Base-by-base conservation (phyloP, 768 basidiomycete genomes). In the Podaxis pistillaris region DNA sequence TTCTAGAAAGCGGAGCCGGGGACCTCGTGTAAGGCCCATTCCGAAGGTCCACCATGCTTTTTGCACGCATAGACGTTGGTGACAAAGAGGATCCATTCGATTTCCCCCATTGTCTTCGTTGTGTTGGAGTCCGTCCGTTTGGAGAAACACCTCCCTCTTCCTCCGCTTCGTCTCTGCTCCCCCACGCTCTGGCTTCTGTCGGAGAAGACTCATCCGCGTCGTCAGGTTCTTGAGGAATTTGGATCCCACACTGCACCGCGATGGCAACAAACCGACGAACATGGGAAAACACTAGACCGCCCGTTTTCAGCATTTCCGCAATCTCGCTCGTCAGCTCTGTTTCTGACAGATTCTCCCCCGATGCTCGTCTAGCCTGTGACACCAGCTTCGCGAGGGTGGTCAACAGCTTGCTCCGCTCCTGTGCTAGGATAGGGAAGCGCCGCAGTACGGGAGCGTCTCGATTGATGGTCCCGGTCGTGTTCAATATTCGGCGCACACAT, bases 401-500 rank as follows among this genome's bases (percentile, higher is more conserved):
- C 28, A 98, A 77, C 58, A 99, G 88, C 40, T 86, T 82, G 70
- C 93, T 91, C 47, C 96, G 87, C 69, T 93, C 91, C 60, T 87
- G 82, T 3, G 86, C 86, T 40, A 99, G 81, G 3, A 79, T 63
- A 0, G 90, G 84, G 67, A 86, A 87, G 51, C 77, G 80, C 65
- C 82, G 84, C 19, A 99, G 81, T 22, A 91, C 75, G 0, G 83
- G 81, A 0, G 93, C 89, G 65, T 96, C 93, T 50, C 93, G 88
- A 44, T 88, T 86, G 24, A 97, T 81, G 60, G 93, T 96, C 62
- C 91, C 91, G 15, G 93, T 88, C 11, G 89, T 84, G 30, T 88
- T 85, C 49, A 99, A 83, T 17, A 96, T 89, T 30, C 89, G 86
- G 36, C 96, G 90, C 52, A 98, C 94, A 58, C 92, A 93, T 12